These are phyloP conservation scores for Boletus vinaceobasis DNA, from an alignment of 768 basidiomycete species.

Conservation along the genomic window DNA sequence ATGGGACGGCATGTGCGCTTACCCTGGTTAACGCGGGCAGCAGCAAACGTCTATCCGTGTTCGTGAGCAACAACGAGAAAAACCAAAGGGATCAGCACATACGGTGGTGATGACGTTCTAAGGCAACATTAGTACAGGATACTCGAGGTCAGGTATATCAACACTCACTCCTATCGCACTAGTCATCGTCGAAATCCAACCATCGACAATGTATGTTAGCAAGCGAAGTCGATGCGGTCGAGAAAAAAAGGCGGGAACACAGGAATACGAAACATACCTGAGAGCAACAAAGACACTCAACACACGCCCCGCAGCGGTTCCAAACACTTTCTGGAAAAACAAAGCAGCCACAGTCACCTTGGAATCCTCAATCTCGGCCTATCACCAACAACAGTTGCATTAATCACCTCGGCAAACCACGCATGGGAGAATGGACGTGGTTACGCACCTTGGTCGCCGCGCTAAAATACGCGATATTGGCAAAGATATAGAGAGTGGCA, in stretches of 20 bases:
- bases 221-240: not conserved
- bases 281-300: conserved; percentile 57
- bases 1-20: not conserved
- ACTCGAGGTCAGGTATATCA: not conserved
- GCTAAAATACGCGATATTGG: conserved; percentile 58
- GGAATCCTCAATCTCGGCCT: conserved; percentile 44
- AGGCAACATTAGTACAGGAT: not conserved
- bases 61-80: not conserved
- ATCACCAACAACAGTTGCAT: not conserved
- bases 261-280: conserved; percentile 34
- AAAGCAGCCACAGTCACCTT: conserved; percentile 58
- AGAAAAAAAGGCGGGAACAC: not conserved
- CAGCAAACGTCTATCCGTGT: conserved; percentile 43
- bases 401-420: not conserved
- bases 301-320: conserved; percentile 47
- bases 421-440: too few species aligned
- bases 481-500: conserved; percentile 49
- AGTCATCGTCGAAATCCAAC: not conserved
- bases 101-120: conserved; percentile 35
- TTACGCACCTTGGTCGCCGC: conserved; percentile 22
- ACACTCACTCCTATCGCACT: conserved; percentile 37
- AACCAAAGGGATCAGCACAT: not conserved
- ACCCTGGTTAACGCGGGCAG: conserved; percentile 53
- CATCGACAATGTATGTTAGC: not conserved
- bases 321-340: conserved; percentile 61